These are phyloP conservation scores for Teratosphaeria epicoccoides DNA, from an alignment of 2,329 filamentous ascomycete species.

Conservation along the genomic window DNA sequence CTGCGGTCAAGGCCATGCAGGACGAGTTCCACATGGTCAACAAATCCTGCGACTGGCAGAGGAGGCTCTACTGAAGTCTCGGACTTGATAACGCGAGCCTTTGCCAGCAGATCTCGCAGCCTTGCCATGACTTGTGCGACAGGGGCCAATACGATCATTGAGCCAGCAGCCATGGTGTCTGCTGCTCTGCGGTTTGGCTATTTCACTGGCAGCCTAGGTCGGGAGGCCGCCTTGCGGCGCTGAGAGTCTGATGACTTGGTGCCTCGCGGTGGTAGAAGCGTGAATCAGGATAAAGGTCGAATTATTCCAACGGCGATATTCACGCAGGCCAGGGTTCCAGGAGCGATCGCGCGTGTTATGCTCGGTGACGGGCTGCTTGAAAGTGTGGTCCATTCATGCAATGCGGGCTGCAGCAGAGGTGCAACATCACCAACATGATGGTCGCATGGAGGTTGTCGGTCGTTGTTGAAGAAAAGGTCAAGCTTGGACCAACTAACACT, in stretches of 20 bases:
- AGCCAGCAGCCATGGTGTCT: conserved; percentile 16
- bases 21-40: conserved; percentile 17
- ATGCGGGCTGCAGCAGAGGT: too few species aligned
- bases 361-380: too few species aligned
- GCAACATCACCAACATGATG: not conserved
- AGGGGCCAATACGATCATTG: conserved; percentile 17
- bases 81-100: conserved; percentile 31
- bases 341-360: not conserved
- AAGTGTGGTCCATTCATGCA: not conserved
- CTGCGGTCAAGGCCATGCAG: conserved; percentile 17
- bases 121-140: conserved; percentile 19
- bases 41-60: conserved; percentile 32
- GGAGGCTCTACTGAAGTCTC: conserved; percentile 34
- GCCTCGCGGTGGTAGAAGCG: not conserved
- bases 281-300: too few species aligned
- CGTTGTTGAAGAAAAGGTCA: not conserved
- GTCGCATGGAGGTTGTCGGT: not conserved
- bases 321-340: not conserved
- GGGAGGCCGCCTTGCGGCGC: not conserved
- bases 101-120: conserved; percentile 31
- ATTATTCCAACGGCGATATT: too few species aligned
- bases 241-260: not conserved
- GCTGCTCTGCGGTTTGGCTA: too few species aligned
- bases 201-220: too few species aligned
- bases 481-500: not conserved